Base-by-base conservation (phyloP, 2,329 filamentous ascomycete genomes). In the Botrytis fragariae region DNA sequence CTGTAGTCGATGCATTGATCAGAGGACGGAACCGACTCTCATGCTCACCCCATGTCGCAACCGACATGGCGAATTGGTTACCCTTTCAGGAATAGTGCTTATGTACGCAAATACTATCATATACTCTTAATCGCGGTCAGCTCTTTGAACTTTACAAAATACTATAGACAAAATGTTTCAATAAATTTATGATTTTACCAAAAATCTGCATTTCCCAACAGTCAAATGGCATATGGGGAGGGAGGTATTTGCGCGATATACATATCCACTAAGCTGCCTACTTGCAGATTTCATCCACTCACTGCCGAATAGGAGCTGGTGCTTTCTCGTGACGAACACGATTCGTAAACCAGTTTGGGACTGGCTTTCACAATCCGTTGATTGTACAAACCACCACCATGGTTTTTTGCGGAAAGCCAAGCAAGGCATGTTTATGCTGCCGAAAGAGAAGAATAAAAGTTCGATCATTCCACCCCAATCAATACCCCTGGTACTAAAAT, bases 351-450 rank as follows among this genome's bases (percentile, higher is more conserved):
- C 57, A 22, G 3, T 60, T 35, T 10, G 18, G 57, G 57, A 20
- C 57, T 35, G 29, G 18, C 54, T 32, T 22, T 35, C 18, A 35
- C 22, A 59, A 32, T 22, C 10, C 9, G 10, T 37, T 7, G 18
- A 39, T 64, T 42, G 39, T 39, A 14, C 4, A 54, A n/a, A 57
- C 18, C 7, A 45, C 12, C 3, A 25, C 51, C 20, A 79, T 79
- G 76, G 77, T 78, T 79, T 77, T 60, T 78, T 48, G 78, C 51
- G 77, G 77, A 25, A 78, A 77, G 59, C 76, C 76, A 20, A 48
- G 45, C 45, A 48, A 48, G 45, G 45, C 45, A 22, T 78, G 77
- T 59, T 57, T 68, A 25, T 45, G 64, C 42, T 79, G 76, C 60
- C 75, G 78, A n/a, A 62, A 59, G 10, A 75, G 76, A 60, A 74